Percentiles rank a stretch among this genome's conserved stretches.
These are phyloP conservation scores for Lignosus rhinocerotis DNA, from an alignment of 1,284 basidiomycete species.

Conservation along the genomic window DNA sequence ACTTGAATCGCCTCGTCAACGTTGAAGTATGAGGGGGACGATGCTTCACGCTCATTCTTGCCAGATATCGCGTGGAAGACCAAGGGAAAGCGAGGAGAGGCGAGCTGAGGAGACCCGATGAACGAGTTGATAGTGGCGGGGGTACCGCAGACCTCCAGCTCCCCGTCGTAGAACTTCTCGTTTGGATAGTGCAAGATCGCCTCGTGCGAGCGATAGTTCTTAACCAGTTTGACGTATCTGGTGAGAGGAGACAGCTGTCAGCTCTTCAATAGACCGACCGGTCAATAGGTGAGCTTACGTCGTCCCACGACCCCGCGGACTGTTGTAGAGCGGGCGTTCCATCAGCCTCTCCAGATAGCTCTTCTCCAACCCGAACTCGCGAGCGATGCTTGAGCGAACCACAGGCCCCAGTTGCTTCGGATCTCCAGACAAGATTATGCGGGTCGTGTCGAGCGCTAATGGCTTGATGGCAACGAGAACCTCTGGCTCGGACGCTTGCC, in stretches of 20 bases:
- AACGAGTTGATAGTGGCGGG: conserved; percentile 36
- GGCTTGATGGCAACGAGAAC: conserved; percentile 54
- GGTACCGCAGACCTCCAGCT: conserved; percentile 47
- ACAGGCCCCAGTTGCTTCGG: conserved; percentile 60
- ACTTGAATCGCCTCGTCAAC: conserved; percentile 43
- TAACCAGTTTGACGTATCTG: conserved; percentile 50
- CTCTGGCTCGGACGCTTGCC: conserved; percentile 62
- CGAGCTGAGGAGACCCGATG: conserved; percentile 36
- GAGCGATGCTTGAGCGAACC: conserved; percentile 48
- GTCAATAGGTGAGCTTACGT: conserved; percentile 37
- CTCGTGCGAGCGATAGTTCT: conserved; percentile 60
- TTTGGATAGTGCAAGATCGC: conserved; percentile 61
- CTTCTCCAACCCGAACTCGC: conserved; percentile 43
- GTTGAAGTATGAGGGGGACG: conserved; percentile 50
- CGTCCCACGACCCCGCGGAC: conserved; percentile 29
- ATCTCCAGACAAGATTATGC: conserved; percentile 58
- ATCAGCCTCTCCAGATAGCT: conserved; percentile 57
- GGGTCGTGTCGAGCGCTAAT: conserved; percentile 41
- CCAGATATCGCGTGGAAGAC: conserved; percentile 48
- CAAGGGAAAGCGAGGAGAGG: conserved; percentile 41
- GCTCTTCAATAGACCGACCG: background rate
- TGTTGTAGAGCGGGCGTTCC: conserved; percentile 45
- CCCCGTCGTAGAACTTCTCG: conserved; percentile 52
- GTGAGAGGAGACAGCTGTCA: background rate
- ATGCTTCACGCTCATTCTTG: conserved; percentile 41